phyloP scores from a whole-genome alignment of 148 eudicot species.

The Spergularia marina region DNA sequence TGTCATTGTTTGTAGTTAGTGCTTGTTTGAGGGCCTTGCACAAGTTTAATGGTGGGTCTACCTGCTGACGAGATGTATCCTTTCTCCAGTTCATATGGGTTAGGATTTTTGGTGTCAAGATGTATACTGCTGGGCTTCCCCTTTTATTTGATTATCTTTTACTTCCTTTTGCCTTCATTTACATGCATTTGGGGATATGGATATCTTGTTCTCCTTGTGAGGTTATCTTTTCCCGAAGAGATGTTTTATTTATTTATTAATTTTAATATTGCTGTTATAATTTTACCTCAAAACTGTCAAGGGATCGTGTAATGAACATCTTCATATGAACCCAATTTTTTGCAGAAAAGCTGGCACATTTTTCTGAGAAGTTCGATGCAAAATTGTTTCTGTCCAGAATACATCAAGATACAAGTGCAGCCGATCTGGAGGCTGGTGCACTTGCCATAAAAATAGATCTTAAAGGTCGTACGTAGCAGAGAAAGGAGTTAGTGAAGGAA shows the following conservation, averaged over 20 bases:
- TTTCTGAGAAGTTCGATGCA: slow-evolving; percentile 87
- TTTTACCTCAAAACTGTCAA: not conserved
- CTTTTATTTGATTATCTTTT: not conserved
- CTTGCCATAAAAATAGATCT: slow-evolving; percentile 84
- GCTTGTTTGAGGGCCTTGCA: not conserved
- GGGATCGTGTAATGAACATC: not conserved
- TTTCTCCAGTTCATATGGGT: not conserved
- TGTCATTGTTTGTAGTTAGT: not conserved
- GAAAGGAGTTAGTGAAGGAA: slow-evolving; percentile 89
- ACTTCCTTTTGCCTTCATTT: not conserved
- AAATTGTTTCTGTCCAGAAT: slow-evolving; percentile 84
- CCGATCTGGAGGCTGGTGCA: slow-evolving; percentile 90
- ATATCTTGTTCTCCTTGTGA: not conserved
- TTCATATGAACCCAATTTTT: slow-evolving; percentile 17
- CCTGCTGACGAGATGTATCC: not conserved
- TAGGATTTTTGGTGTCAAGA: not conserved
- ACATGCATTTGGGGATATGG: not conserved
- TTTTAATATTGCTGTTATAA: too few relatives aligned
- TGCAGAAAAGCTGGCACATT: slow-evolving; percentile 87
- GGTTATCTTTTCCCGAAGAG: not conserved
- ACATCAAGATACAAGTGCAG: slow-evolving; percentile 83
- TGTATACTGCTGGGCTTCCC: not conserved
- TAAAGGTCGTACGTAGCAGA: slow-evolving; percentile 86
- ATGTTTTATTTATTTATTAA: not conserved
- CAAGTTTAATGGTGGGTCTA: not conserved